phyloP scores from a whole-genome alignment of 2,329 filamentous ascomycete species.

The Botrytis aclada region DNA sequence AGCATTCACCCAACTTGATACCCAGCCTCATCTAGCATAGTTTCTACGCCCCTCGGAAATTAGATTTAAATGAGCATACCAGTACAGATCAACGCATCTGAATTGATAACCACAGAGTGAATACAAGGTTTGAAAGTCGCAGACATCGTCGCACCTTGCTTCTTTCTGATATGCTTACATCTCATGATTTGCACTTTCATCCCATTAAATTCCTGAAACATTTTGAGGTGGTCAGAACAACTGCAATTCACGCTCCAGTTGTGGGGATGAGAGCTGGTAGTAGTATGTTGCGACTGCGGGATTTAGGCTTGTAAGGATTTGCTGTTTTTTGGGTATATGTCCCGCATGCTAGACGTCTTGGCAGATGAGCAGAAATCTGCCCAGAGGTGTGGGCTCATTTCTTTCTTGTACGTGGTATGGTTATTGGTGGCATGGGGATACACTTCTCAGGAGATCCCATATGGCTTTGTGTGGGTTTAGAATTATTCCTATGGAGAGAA shows the following conservation, averaged over 20 bases:
- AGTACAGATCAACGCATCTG: fast-evolving
- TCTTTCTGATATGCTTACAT: background rate
- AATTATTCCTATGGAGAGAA: no score
- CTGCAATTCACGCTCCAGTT: fast-evolving
- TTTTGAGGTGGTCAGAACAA: fast-evolving
- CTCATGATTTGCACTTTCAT: background rate
- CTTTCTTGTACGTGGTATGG: no score
- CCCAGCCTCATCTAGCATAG: background rate
- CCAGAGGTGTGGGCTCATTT: no score
- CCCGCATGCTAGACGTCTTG: no score
- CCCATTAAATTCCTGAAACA: fast-evolving
- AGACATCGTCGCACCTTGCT: background rate
- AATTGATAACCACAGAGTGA: background rate
- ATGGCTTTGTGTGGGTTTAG: no score
- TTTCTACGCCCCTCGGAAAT: background rate
- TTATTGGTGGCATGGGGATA: no score
- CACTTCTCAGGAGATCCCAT: no score
- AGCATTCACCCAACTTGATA: background rate
- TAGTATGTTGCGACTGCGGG: background rate
- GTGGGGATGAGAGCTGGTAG: background rate
- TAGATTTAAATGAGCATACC: background rate
- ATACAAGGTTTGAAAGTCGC: background rate
- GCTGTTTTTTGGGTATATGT: no score
- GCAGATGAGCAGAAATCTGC: no score
- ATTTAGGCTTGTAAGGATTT: background rate